Percentiles rank a stretch among this genome's conserved stretches.
Conservation (phyloP, 2,329 filamentous ascomycete species). For the Colletotrichum somersetense region DNA sequence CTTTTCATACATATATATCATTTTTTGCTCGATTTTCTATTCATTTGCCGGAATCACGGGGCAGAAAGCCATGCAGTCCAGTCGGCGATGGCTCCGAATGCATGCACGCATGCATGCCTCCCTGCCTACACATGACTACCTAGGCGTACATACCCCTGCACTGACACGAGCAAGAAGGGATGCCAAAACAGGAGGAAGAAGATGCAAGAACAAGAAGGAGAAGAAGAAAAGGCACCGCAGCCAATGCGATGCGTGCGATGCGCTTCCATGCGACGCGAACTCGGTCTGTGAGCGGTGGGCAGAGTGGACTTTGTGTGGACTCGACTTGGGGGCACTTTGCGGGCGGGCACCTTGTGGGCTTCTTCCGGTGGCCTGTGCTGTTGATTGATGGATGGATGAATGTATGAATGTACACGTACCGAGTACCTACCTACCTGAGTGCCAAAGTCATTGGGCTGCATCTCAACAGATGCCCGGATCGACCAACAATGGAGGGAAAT, state of each 20-base stretch:
- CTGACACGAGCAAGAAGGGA: no score
- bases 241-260: conserved; percentile 20
- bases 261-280: conserved; percentile 17
- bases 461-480: not conserved
- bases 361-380: not conserved
- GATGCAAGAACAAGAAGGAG: no score
- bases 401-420: not conserved
- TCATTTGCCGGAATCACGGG: not conserved
- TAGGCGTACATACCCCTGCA: no score
- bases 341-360: not conserved
- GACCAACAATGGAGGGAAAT: not conserved
- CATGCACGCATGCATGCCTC: no score
- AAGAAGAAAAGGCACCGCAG: conserved; percentile 35
- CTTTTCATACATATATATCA: no score
- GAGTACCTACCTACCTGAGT: no score
- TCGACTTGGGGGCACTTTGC: no score
- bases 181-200: no score
- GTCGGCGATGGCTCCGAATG: not conserved
- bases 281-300: conserved; percentile 8
- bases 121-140: no score
- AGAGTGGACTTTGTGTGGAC: conserved; percentile 6
- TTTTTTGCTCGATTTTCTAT: no score
- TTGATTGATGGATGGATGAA: not conserved
- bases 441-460: not conserved
- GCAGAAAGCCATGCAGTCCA: not conserved